A percentile compares a stretch with the other conserved stretches of the same genome.
phyloP scores from a whole-genome alignment of 2,329 filamentous ascomycete genomes.

The Aspergillus ochraceus region DNA sequence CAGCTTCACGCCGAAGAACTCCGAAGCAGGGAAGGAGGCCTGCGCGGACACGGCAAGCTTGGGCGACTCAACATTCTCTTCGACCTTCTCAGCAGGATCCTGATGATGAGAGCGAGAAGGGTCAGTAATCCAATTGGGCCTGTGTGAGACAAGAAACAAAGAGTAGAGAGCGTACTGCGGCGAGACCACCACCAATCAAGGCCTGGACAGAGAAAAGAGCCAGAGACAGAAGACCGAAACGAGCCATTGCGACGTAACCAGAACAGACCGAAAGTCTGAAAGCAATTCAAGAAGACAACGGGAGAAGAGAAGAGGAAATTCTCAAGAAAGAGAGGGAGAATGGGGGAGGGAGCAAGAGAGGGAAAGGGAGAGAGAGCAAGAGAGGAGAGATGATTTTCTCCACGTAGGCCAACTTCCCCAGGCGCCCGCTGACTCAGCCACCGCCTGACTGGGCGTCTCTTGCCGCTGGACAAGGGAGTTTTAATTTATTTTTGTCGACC shows the following conservation, averaged over 20 bases:
- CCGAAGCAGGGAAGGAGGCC: slow-evolving; percentile 63
- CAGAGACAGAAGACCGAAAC: slow-evolving; percentile 69
- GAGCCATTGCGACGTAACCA: slow-evolving; percentile 61
- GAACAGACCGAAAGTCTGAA: slow-evolving; percentile 12
- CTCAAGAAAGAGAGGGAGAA: slow-evolving; percentile 6
- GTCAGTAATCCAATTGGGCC: slow-evolving; percentile 26
- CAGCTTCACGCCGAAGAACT: slow-evolving; percentile 93
- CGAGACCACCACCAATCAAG: slow-evolving; percentile 63
- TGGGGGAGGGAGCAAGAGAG: slow-evolving; percentile 5
- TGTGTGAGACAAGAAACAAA: neutral
- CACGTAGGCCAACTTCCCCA: slow-evolving; percentile 27
- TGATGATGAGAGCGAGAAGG: slow-evolving; percentile 21
- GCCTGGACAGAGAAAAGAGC: slow-evolving; percentile 70
- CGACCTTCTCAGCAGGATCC: slow-evolving; percentile 64
- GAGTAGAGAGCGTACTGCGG: slow-evolving; percentile 52
- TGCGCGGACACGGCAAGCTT: slow-evolving; percentile 57
- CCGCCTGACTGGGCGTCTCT: neutral
- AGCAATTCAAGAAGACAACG: slow-evolving; percentile 9
- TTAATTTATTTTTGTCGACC: neutral
- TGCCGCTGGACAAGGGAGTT: neutral
- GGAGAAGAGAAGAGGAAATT: slow-evolving; percentile 4
- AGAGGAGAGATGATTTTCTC: slow-evolving; percentile 21
- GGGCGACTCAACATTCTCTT: slow-evolving; percentile 64
- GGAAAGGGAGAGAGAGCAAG: slow-evolving; percentile 7
- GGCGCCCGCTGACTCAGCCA: slow-evolving; percentile 20